A percentile compares a stretch with the other conserved stretches of the same genome.
Conservation (phyloP, 768 basidiomycete genomes). For the Clitopilus passeckerianus region DNA sequence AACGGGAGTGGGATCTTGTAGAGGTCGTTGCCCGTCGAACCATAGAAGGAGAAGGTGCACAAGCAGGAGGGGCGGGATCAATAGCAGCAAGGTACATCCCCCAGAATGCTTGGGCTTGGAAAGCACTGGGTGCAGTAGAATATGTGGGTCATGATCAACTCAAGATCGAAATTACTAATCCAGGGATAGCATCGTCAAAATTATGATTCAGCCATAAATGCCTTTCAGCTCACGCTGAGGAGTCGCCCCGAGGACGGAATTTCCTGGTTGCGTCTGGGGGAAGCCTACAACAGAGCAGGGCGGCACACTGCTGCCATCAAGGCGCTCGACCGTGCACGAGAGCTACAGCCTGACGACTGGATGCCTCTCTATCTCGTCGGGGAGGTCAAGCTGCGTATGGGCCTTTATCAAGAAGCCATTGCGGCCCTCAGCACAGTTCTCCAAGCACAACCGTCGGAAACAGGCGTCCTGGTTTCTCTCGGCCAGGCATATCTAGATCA, state of each 20-base stretch:
- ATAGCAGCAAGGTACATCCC: constrained; percentile 56
- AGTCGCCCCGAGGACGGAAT: constrained; percentile 71
- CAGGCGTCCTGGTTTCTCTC: constrained; percentile 67
- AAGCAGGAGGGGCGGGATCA: constrained; percentile 50
- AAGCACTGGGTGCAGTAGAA: constrained; percentile 88
- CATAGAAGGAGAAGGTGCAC: constrained; percentile 89
- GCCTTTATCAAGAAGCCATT: constrained; percentile 74
- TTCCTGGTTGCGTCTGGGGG: constrained; percentile 89
- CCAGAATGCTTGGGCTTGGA: constrained; percentile 96
- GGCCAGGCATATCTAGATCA: constrained; percentile 69
- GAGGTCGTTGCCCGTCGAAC: constrained; percentile 90
- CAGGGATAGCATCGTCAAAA: constrained; percentile 56
- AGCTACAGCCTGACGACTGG: constrained; percentile 79
- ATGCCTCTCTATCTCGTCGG: constrained; percentile 78
- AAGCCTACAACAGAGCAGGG: constrained; percentile 86
- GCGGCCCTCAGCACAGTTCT: constrained; percentile 55
- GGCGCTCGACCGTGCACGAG: constrained; percentile 70
- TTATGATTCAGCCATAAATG: constrained; percentile 71
- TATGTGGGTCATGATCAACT: constrained; percentile 48
- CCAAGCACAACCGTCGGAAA: constrained; percentile 52
- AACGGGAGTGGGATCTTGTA: constrained; percentile 93
- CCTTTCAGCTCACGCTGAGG: constrained; percentile 82
- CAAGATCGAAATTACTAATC: constrained; percentile 1
- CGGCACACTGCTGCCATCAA: constrained; percentile 88
- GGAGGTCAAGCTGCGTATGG: constrained; percentile 76